Evolutionary conservation across 306 rosid genomes (phyloP).

Genomic region (Vigna mungo): DNA sequence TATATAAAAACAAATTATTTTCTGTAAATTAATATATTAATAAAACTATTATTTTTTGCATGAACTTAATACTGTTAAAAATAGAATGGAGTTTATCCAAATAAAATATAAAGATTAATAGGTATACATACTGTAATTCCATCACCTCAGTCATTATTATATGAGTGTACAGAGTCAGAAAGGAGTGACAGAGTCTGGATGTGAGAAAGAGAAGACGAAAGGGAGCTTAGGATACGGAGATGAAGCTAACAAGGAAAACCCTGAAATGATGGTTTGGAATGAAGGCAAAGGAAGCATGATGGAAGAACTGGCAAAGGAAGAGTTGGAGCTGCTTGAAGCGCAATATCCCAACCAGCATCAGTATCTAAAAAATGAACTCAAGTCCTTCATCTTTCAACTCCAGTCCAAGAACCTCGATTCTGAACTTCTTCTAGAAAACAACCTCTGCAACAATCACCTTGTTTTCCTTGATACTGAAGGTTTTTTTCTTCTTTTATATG

Average conservation of each 20-base stretch:
- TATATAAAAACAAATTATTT: too few species aligned
- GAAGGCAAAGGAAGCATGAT: conserved; percentile 8
- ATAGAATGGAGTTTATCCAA: background rate
- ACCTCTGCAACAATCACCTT: conserved; percentile 9
- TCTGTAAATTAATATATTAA: too few species aligned
- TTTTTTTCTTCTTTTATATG: background rate
- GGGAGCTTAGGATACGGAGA: background rate
- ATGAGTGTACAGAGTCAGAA: background rate
- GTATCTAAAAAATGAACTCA: conserved; percentile 57
- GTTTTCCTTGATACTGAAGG: conserved; percentile 55
- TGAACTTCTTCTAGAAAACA: conserved; percentile 19
- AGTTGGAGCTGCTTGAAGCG: conserved; percentile 56
- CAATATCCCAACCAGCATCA: conserved; percentile 57
- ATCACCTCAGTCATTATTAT: conserved; percentile 28
- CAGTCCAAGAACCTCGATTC: conserved; percentile 44
- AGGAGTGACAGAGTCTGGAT: background rate
- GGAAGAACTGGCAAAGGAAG: conserved; percentile 62
- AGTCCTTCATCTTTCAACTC: conserved; percentile 53
- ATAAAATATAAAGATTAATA: background rate
- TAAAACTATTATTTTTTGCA: too few species aligned
- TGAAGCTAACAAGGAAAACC: background rate
- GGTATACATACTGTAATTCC: background rate
- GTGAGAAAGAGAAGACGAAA: background rate
- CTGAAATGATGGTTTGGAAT: conserved; percentile 1
- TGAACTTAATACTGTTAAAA: background rate